Base-by-base conservation (phyloP, 305 asterid species). In the Salvia sclarea region DNA sequence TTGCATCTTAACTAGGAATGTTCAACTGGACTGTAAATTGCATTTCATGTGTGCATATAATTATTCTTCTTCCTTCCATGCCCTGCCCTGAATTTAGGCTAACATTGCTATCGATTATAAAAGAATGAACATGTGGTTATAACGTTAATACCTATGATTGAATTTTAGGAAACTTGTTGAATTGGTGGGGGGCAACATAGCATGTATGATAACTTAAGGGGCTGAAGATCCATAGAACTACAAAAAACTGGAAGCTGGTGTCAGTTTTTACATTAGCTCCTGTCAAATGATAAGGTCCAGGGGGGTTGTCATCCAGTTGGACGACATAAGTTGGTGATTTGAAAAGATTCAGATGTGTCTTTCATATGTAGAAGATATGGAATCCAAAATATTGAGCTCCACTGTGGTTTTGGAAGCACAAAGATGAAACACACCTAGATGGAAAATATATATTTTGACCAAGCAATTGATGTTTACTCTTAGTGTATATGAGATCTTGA, bases 381-480 rank as follows among this genome's bases (percentile, higher is more conserved):
- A 21, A 41, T 16, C 13, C 57, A 18, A 21, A 55, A 17, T 9
- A 18, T 38, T 60, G 21, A 18, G 6, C 8, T 1, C 60, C 43
- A 2, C 54, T 24, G 24, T 38, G 73, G 49, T 50, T 38, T 65
- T 28, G 70, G 28, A 74, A 68, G 28, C 11, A 40, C 58, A 3
- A 40, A 47, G n/a, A 33, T 50, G 37, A 45, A 13, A 18, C n/a
- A 13, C 30, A 30, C 33, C 17, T 25, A 56, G 24, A 21, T 20
- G 56, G 10, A 55, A 70, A 6, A 38, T 71, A 62, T 24, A 37
- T 40, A 53, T 65, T 28, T 50, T 28, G 12, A 28, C 11, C 52
- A 33, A 50, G 62, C 6, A 41, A n/a, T 12, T 41, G 47, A 41
- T 41, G 47, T 11, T 41, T 41, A 41, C 9, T 41, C 12, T 41